These are phyloP conservation scores for Golubevia pallescens DNA, from an alignment of 1,284 basidiomycete genomes.

Conservation along the genomic window DNA sequence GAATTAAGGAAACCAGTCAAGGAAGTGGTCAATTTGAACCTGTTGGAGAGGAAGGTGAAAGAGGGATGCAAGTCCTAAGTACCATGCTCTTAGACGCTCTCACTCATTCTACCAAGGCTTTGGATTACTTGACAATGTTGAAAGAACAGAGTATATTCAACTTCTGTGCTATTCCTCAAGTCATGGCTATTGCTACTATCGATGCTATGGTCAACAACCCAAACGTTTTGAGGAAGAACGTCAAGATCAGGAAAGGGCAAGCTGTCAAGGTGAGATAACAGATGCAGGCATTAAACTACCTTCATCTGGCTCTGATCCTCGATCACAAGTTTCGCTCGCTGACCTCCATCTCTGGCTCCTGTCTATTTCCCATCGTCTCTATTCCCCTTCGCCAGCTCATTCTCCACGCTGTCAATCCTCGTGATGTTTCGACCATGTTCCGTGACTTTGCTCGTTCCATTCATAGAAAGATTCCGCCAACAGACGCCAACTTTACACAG, in stretches of 20 bases:
- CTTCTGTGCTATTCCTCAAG: slow-evolving; percentile 93
- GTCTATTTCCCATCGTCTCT: neutral
- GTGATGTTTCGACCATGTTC: slow-evolving; percentile 90
- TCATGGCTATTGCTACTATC: slow-evolving; percentile 95
- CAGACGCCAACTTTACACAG: slow-evolving; percentile 79
- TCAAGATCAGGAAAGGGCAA: slow-evolving; percentile 93
- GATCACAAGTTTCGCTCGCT: neutral
- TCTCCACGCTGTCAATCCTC: slow-evolving; percentile 85
- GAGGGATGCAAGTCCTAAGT: slow-evolving; percentile 66
- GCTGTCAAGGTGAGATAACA: slow-evolving; percentile 78
- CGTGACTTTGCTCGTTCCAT: slow-evolving; percentile 80
- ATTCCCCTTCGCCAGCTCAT: slow-evolving; percentile 72
- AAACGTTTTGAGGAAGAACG: slow-evolving; percentile 83
- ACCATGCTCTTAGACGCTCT: slow-evolving; percentile 90
- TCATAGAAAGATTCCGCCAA: slow-evolving; percentile 77
- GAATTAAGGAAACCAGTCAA: slow-evolving; percentile 38
- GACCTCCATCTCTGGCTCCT: slow-evolving; percentile 5
- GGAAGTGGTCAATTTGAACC: slow-evolving; percentile 30
- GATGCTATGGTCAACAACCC: slow-evolving; percentile 91
- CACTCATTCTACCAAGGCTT: slow-evolving; percentile 79
- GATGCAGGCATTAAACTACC: too few relatives aligned
- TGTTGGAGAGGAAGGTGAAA: slow-evolving; percentile 30
- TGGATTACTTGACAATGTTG: slow-evolving; percentile 88
- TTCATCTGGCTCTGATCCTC: too few relatives aligned
- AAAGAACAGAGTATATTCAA: slow-evolving; percentile 93